Evolutionary conservation across 2,329 filamentous ascomycete species (phyloP).

Genomic region (Paraphaeosphaeria sporulosa): DNA sequence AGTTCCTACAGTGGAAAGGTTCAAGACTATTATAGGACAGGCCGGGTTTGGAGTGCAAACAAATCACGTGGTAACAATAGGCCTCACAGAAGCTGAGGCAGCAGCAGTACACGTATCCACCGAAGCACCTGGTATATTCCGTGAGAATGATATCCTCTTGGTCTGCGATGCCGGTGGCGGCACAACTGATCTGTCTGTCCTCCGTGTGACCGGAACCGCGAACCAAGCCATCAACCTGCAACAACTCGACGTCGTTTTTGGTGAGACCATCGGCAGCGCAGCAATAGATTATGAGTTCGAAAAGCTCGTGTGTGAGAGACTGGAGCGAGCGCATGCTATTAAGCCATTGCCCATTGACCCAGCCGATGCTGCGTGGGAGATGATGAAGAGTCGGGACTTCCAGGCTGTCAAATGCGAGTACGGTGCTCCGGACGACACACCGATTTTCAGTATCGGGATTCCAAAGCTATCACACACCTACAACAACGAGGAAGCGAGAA

Average conservation of each 20-base stretch:
- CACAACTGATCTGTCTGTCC: constrained; percentile 53
- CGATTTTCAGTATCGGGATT: constrained; percentile 46
- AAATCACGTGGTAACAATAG: constrained; percentile 53
- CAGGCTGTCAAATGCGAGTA: constrained; percentile 53
- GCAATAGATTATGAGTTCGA: constrained; percentile 52
- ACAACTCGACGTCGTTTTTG: constrained; percentile 50
- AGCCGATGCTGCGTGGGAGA: constrained; percentile 50
- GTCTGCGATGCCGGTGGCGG: constrained; percentile 62
- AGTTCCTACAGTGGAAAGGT: constrained; percentile 59
- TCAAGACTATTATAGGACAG: constrained; percentile 56
- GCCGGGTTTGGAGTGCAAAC: constrained; percentile 58
- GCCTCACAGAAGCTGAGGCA: constrained; percentile 62
- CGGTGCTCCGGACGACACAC: constrained; percentile 46
- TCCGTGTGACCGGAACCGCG: constrained; percentile 42
- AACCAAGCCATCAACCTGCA: constrained; percentile 38
- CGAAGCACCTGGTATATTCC: constrained; percentile 45
- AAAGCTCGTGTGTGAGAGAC: constrained; percentile 38
- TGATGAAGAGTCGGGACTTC: constrained; percentile 51
- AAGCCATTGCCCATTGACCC: constrained; percentile 38
- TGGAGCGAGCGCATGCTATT: constrained; percentile 38
- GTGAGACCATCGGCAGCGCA: constrained; percentile 52
- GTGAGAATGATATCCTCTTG: constrained; percentile 54
- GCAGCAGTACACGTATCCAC: constrained; percentile 59
- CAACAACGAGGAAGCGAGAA: constrained; percentile 40
- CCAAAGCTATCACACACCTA: constrained; percentile 43